phyloP scores from a whole-genome alignment of 257 asterid genomes.

The Striga asiatica region DNA sequence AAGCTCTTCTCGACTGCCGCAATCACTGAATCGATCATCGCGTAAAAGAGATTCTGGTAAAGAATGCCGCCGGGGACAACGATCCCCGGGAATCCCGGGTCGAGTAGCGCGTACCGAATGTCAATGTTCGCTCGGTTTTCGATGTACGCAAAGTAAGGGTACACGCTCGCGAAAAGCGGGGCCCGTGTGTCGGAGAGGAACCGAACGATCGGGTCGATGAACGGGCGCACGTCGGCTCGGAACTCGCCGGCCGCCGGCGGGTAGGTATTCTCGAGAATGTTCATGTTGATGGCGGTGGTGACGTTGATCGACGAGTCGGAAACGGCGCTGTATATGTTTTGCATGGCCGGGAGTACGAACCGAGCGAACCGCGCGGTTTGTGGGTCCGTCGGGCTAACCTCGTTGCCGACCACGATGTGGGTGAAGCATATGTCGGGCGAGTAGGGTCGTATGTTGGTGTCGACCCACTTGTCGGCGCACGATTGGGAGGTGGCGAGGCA shows the following conservation, averaged over 20 bases:
- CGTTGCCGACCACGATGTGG: neutral
- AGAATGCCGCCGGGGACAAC: neutral
- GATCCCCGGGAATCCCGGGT: neutral
- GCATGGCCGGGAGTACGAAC: neutral
- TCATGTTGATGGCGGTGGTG: neutral
- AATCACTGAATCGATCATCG: neutral
- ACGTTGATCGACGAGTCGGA: neutral
- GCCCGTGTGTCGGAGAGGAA: neutral
- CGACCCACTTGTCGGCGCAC: slow-evolving; percentile 40
- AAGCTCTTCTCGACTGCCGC: neutral
- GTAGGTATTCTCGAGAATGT: neutral
- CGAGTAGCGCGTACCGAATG: neutral
- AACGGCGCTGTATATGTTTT: neutral
- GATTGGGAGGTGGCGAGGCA: slow-evolving; percentile 24
- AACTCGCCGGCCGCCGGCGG: neutral
- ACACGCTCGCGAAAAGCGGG: neutral
- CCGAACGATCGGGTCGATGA: neutral
- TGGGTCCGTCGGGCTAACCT: neutral
- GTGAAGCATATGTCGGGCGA: slow-evolving; percentile 12
- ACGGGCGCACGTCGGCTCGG: neutral
- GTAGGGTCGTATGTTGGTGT: slow-evolving; percentile 29
- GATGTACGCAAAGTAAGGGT: neutral
- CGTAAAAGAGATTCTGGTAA: neutral
- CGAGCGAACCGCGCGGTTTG: neutral
- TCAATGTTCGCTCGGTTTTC: neutral